Base-by-base conservation (phyloP, 2,329 filamentous ascomycete genomes). In the Colletotrichum viniferum region DNA sequence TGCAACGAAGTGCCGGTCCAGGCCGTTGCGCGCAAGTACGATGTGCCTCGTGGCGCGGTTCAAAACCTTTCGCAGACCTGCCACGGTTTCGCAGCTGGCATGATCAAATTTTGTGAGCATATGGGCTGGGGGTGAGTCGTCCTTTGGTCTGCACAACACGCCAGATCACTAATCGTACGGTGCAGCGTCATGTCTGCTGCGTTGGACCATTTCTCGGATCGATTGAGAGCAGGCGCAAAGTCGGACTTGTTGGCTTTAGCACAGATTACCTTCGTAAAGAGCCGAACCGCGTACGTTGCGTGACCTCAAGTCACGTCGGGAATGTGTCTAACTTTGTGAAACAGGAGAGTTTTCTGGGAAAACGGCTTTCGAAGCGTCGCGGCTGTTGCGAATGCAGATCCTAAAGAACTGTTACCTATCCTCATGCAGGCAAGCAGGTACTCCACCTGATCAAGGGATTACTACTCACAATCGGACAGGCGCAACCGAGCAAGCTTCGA, bases 1-100 rank as follows among this genome's bases (percentile, higher is more conserved):
- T 95, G 94, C 82, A 95, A 95, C 81, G 94, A 96, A 81, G 86
- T 93, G 73, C 94, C 94, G 0, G 88, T 96, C 36, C 91, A 94
- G 78, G 84, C 88, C 4, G 92, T 96, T 32, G 92, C 94, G 30
- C 87, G 88, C 18, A 95, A 94, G 80, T 96, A 95, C 81, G 90
- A 91, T 76, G 91, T 92, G 74, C 91, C 93, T 10, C 90, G 94
- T 24, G 94, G 94, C 3, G 88, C 90, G 7, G 91, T 96, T 13
- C 94, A 96, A 82, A 94, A 88, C 24, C 86, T 96, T 3, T 91
- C 93, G 4, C 93, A 95, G 79, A 94, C 92, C 2, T 95, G 94
- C 78, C 92, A 95, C 77, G 94, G 94, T 0, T 96, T 96, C 80
- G 94, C 94, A 5, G 93, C 93, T 3, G 94, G 94, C 5, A 95